phyloP scores from a whole-genome alignment of 176 grass and related monocot species.

The Rhynchospora breviuscula region DNA sequence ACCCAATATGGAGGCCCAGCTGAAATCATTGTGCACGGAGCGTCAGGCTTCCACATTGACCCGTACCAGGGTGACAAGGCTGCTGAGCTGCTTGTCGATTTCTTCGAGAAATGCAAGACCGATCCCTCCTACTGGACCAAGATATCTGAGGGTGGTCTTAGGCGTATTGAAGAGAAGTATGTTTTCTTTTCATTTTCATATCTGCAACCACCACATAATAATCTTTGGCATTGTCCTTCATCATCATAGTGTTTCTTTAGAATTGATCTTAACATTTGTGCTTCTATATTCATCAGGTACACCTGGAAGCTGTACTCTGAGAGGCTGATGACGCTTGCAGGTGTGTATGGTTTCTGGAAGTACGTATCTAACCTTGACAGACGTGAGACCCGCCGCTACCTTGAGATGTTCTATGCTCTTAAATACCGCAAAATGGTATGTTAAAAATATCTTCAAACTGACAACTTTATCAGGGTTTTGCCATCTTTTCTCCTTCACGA shows the following conservation, averaged over 20 bases:
- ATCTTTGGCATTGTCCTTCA: not conserved
- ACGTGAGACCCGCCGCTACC: slow-evolving; percentile 91
- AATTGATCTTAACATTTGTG: not conserved
- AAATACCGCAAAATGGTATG: slow-evolving; percentile 88
- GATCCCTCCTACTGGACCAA: slow-evolving; percentile 66
- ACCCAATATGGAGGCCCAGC: slow-evolving; percentile 81
- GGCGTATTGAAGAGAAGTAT: slow-evolving; percentile 98
- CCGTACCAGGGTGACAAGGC: slow-evolving; percentile 96
- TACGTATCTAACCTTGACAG: slow-evolving; percentile 97
- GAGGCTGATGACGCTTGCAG: slow-evolving; percentile 93
- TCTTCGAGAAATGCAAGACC: slow-evolving; percentile 76
- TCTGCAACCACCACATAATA: not conserved
- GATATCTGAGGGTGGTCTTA: slow-evolving; percentile 69
- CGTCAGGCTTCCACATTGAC: slow-evolving; percentile 95
- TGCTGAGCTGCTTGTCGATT: slow-evolving; percentile 65
- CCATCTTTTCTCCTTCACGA: not conserved
- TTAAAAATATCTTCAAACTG: not conserved
- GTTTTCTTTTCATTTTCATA: not conserved
- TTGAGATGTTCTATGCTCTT: slow-evolving; percentile 99
- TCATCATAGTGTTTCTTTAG: not conserved
- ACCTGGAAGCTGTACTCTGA: slow-evolving; percentile 99
- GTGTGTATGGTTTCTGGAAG: slow-evolving; percentile 98
- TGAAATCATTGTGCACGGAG: slow-evolving; percentile 87
- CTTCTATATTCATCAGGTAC: slow-evolving; percentile 40
- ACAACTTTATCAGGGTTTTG: not conserved